Conservation (phyloP, 352 stramenopile species). For the Phytophthora capsici region DNA sequence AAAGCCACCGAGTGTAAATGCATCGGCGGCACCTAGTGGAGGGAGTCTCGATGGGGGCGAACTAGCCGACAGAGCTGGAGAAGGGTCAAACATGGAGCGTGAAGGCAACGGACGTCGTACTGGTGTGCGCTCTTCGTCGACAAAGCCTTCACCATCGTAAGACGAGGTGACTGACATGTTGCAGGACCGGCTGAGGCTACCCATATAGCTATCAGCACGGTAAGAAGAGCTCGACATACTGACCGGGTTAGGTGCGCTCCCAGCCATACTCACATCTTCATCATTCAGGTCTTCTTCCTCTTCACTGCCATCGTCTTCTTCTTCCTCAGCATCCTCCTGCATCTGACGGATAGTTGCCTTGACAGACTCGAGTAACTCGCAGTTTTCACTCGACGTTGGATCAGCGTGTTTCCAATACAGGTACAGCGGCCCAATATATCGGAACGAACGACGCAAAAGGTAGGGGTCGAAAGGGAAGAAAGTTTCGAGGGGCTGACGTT, state of each 20-base stretch:
- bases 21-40: constrained; percentile 51
- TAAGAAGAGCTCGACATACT: constrained; percentile 37
- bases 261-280: constrained; percentile 69
- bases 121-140: constrained; percentile 48
- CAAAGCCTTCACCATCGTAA: constrained; percentile 53
- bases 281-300: constrained; percentile 53
- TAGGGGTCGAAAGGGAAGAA: constrained; percentile 99
- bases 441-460: constrained; percentile 93
- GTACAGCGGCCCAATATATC: constrained; percentile 94
- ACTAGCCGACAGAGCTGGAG: constrained; percentile 68
- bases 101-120: constrained; percentile 40
- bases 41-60: constrained; percentile 73
- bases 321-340: constrained; percentile 55
- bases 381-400: constrained; percentile 76
- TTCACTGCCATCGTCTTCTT: constrained; percentile 46
- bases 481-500: constrained; percentile 73
- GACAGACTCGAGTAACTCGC: constrained; percentile 60
- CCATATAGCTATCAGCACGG: constrained; percentile 58
- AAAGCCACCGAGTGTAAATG: constrained; percentile 69
- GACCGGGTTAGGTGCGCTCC: constrained; percentile 42
- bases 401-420: constrained; percentile 94
- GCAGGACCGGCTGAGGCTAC: constrained; percentile 49
- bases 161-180: constrained; percentile 69
- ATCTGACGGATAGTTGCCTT: constrained; percentile 70
- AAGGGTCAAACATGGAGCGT: constrained; percentile 66